Percentiles rank a stretch among this genome's conserved stretches.
Conservation (phyloP, 306 rosid genomes). For the Mimosa pudica region DNA sequence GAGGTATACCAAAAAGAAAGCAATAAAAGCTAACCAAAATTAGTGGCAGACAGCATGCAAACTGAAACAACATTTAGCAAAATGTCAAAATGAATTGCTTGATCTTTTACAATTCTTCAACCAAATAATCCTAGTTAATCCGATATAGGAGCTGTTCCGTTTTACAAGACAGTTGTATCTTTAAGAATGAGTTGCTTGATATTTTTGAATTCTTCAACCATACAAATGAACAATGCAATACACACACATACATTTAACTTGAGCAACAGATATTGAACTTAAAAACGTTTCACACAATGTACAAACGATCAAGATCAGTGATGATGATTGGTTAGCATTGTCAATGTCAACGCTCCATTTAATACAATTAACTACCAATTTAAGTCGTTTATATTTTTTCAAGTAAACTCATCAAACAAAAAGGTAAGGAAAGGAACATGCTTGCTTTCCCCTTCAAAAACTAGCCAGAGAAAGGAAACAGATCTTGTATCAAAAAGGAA, state of each 20-base stretch:
- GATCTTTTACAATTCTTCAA: too few species aligned
- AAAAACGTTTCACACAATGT: neutral
- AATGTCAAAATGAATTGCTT: neutral
- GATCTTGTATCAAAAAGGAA: neutral
- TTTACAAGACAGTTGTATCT: neutral
- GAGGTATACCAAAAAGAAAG: neutral
- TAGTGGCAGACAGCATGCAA: neutral
- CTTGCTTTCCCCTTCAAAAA: neutral
- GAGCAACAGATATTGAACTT: neutral
- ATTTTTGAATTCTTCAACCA: constrained; percentile 3
- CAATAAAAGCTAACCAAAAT: neutral
- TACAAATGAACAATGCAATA: neutral
- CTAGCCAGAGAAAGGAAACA: neutral
- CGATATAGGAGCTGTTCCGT: neutral
- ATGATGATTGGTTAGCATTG: neutral
- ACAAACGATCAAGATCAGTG: neutral
- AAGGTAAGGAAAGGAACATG: neutral
- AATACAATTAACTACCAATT: neutral
- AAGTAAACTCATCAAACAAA: neutral
- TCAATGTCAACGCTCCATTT: neutral
- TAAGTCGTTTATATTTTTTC: neutral
- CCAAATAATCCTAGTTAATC: neutral
- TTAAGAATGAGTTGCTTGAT: neutral
- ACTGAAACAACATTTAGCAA: constrained; percentile 1
- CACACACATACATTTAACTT: neutral